Evolutionary conservation across 2,329 filamentous ascomycete genomes (phyloP).

Genomic region (Fusarium mundagurra): DNA sequence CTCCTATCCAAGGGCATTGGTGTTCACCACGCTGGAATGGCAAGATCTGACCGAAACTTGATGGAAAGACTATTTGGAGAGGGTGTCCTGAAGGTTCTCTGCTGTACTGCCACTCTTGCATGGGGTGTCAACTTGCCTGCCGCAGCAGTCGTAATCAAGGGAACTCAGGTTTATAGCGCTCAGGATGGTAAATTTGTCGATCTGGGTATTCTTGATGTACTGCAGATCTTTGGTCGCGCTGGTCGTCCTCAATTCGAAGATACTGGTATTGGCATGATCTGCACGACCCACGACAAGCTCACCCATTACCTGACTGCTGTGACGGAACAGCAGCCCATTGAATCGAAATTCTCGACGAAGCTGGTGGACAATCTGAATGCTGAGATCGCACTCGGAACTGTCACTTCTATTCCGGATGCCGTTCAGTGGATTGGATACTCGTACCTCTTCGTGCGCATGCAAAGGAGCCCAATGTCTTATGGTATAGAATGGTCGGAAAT

Average conservation of each 20-base stretch:
- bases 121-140: constrained; percentile 99
- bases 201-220: constrained; percentile 92
- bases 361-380: constrained; percentile 97
- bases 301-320: constrained; percentile 91
- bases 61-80: constrained; percentile 92
- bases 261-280: constrained; percentile 97
- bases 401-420: constrained; percentile 91
- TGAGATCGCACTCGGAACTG: constrained; percentile 91
- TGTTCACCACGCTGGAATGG: constrained; percentile 97
- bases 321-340: constrained; percentile 95
- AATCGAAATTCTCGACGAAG: constrained; percentile 94
- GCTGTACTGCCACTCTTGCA: constrained; percentile 96
- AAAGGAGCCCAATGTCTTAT: constrained; percentile 88
- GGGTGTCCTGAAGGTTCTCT: constrained; percentile 95
- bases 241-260: constrained; percentile 98
- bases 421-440: constrained; percentile 99
- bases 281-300: constrained; percentile 93
- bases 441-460: constrained; percentile 97
- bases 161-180: constrained; percentile 95
- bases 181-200: constrained; percentile 98
- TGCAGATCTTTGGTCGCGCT: constrained; percentile 98
- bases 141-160: constrained; percentile 97
- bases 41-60: constrained; percentile 91
- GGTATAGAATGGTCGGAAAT: constrained; percentile 96
- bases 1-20: constrained; percentile 91